phyloP scores from a whole-genome alignment of 331 rosid genomes.

The Acacia pycnantha region DNA sequence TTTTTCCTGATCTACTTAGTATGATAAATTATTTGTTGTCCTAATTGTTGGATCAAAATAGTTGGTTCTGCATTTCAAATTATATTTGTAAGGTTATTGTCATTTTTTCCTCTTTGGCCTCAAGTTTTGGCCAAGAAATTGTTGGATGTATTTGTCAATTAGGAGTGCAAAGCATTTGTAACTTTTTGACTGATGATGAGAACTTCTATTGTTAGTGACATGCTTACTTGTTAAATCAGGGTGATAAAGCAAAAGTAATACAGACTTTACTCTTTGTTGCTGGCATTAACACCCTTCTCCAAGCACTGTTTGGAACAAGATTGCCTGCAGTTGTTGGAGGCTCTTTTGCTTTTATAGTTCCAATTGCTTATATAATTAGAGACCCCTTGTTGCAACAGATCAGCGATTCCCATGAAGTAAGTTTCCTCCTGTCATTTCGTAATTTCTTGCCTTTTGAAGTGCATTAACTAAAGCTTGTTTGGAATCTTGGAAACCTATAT shows the following conservation, averaged over 20 bases:
- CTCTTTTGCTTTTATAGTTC: slow-evolving; percentile 81
- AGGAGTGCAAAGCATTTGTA: not conserved
- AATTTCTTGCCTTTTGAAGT: not conserved
- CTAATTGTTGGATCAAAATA: not conserved
- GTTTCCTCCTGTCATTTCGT: slow-evolving; percentile 34
- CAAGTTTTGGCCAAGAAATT: not conserved
- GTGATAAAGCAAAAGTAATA: slow-evolving; percentile 88
- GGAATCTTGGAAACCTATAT: not conserved
- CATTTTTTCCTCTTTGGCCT: not conserved
- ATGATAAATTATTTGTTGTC: not conserved
- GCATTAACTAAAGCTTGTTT: slow-evolving; percentile 15
- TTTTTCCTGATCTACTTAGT: not conserved
- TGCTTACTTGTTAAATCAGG: slow-evolving; percentile 52
- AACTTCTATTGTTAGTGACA: slow-evolving; percentile 14
- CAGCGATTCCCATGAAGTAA: slow-evolving; percentile 77
- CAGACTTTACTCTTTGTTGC: slow-evolving; percentile 93
- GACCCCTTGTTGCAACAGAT: slow-evolving; percentile 74
- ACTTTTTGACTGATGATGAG: not conserved
- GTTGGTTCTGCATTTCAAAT: not conserved
- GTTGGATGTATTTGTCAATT: not conserved
- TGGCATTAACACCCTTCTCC: slow-evolving; percentile 94
- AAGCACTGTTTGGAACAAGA: slow-evolving; percentile 95
- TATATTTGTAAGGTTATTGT: not conserved
- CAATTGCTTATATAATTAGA: slow-evolving; percentile 70
- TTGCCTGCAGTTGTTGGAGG: slow-evolving; percentile 97